Conservation (phyloP, 768 basidiomycete species). For the button mushroom (Agaricus bisporus) region DNA sequence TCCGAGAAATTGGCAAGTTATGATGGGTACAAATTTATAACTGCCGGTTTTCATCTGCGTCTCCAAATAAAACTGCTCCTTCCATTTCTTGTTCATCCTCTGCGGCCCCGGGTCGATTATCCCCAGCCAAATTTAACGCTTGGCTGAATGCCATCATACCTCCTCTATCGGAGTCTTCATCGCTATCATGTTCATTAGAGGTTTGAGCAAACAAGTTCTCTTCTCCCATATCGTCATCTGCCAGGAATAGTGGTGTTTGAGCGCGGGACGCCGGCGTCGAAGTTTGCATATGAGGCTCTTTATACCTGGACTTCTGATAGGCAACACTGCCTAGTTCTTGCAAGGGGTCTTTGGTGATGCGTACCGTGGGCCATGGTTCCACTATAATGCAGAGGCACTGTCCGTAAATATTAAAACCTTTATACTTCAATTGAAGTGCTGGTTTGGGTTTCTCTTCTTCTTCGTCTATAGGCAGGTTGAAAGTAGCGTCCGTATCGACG, state of each 20-base stretch:
- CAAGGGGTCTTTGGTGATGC: conserved; percentile 9
- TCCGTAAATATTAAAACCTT: conserved; percentile 64
- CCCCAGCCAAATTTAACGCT: conserved; percentile 51
- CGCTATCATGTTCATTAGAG: conserved; percentile 20
- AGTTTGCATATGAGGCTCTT: not conserved
- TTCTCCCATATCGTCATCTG: conserved; percentile 46
- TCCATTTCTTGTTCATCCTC: conserved; percentile 78
- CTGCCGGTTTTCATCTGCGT: conserved; percentile 73
- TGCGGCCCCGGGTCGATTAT: conserved; percentile 48
- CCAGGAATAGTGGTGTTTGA: conserved; percentile 68
- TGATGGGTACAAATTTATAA: conserved; percentile 34
- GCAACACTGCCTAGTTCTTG: conserved; percentile 2
- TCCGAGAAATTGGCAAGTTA: conserved; percentile 73
- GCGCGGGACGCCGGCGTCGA: conserved; percentile 20
- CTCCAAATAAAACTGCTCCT: conserved; percentile 67
- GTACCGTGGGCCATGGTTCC: conserved; percentile 69
- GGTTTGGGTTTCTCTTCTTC: conserved; percentile 78
- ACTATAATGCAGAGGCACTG: conserved; percentile 78
- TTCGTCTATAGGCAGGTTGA: conserved; percentile 41
- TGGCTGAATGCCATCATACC: conserved; percentile 77
- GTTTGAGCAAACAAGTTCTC: conserved; percentile 25
- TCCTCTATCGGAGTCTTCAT: conserved; percentile 34
- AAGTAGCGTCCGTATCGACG: conserved; percentile 10
- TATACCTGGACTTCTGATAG: not conserved
- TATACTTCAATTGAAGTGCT: conserved; percentile 55